Evolutionary conservation across 2,329 filamentous ascomycete species (phyloP).

Genomic region (Fusarium sp.): DNA sequence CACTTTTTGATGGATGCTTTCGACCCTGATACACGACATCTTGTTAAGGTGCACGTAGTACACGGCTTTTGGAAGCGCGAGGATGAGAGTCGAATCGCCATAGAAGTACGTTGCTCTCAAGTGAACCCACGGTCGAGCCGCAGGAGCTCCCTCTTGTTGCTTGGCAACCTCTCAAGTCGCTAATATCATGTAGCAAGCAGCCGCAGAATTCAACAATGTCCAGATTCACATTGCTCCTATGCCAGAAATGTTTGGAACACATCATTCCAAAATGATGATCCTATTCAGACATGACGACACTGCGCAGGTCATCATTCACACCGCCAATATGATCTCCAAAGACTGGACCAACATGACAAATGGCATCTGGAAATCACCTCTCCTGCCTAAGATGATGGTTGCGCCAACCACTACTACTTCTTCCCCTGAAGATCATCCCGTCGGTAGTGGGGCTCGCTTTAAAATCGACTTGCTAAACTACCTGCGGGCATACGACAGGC

Average conservation of each 20-base stretch:
- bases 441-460: constrained; percentile 76
- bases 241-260: constrained; percentile 87
- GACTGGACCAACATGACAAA: constrained; percentile 94
- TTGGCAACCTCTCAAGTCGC: neutral
- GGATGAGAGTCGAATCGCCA: constrained; percentile 65
- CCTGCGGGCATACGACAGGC: constrained; percentile 74
- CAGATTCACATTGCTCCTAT: constrained; percentile 80
- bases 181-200: constrained; percentile 64
- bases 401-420: constrained; percentile 17
- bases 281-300: constrained; percentile 81
- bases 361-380: constrained; percentile 81
- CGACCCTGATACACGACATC: constrained; percentile 61
- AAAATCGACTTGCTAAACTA: constrained; percentile 82
- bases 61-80: constrained; percentile 77
- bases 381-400: constrained; percentile 64
- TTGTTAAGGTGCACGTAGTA: constrained; percentile 66
- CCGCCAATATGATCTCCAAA: constrained; percentile 88
- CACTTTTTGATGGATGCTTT: constrained; percentile 67
- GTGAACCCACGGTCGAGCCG: neutral
- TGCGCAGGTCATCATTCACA: constrained; percentile 86
- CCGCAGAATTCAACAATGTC: constrained; percentile 73
- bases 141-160: neutral
- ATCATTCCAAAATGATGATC: constrained; percentile 90
- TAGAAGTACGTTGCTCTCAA: constrained; percentile 63
- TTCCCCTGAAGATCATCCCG: constrained; percentile 13